These are phyloP conservation scores for Odonthalia washingtoniensis DNA, from an alignment of 31 red algal genomes.

Conservation along the genomic window DNA sequence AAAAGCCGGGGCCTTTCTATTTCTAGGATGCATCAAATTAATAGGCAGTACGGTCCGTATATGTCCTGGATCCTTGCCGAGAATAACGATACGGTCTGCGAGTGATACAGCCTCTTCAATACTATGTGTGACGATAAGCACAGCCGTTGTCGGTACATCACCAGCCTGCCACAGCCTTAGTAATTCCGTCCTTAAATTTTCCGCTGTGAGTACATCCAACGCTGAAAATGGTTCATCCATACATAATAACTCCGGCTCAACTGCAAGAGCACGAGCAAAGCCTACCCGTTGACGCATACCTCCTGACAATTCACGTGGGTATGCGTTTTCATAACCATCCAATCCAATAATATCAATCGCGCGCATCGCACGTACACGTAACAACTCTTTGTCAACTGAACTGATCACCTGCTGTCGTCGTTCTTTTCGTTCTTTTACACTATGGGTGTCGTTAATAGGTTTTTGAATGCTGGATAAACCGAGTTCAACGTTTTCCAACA, in stretches of 20 bases:
- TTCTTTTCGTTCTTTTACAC: too few relatives aligned
- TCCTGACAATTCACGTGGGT: conserved; percentile 91
- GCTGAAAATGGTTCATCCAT: conserved; percentile 99
- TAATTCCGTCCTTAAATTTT: conserved; percentile 97
- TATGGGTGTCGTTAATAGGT: too few relatives aligned
- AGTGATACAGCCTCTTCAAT: conserved; percentile 98
- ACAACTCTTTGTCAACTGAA: conserved; percentile 13
- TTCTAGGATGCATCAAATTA: conserved; percentile 83
- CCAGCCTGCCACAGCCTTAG: conserved; percentile 92
- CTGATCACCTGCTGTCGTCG: too few relatives aligned
- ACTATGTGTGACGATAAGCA: conserved; percentile 96
- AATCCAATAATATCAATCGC: conserved; percentile 97
- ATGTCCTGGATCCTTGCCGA: conserved; percentile 87
- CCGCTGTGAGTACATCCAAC: conserved; percentile 96
- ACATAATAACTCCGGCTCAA: conserved; percentile 90
- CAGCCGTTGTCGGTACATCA: conserved; percentile 88
- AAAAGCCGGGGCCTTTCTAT: conserved; percentile 85
- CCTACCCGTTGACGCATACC: conserved; percentile 98
- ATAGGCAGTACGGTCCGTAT: conserved; percentile 84
- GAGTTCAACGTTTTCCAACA: conserved; percentile 95
- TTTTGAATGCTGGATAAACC: conserved; percentile 53
- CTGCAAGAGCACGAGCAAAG: conserved; percentile 96
- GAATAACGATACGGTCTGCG: conserved; percentile 93
- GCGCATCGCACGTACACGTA: conserved; percentile 63
- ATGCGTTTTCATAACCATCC: conserved; percentile 98